These are phyloP conservation scores for Aureobasidium zeae DNA, from an alignment of 2,329 filamentous ascomycete genomes.

Conservation along the genomic window DNA sequence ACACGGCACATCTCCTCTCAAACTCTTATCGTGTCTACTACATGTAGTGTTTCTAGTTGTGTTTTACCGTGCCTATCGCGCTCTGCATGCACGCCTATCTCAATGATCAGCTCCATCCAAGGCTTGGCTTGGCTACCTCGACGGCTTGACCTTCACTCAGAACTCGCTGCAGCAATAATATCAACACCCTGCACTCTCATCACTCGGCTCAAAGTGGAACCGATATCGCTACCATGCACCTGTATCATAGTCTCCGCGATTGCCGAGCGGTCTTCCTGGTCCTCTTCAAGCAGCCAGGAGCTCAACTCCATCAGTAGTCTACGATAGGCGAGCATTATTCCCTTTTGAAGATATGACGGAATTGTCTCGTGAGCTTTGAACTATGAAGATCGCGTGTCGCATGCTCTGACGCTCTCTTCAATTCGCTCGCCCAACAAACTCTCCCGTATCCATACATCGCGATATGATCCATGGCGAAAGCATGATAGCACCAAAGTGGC, in stretches of 20 bases:
- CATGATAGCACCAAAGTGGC: not conserved
- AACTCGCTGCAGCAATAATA: not conserved
- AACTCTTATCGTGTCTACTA: too few species aligned
- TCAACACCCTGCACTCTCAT: not conserved
- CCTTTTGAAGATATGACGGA: slow-evolving; percentile 12
- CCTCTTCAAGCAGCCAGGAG: slow-evolving; percentile 10
- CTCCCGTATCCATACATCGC: not conserved
- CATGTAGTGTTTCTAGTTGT: too few species aligned
- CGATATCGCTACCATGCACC: slow-evolving; percentile 10
- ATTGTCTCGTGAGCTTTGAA: not conserved
- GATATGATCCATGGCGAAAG: slow-evolving; percentile 1
- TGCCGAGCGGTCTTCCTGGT: too few species aligned
- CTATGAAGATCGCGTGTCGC: not conserved
- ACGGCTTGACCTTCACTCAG: slow-evolving; percentile 7
- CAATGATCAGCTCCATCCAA: too few species aligned
- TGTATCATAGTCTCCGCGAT: too few species aligned
- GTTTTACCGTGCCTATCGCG: too few species aligned
- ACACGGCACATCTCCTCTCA: too few species aligned
- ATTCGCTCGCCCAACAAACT: slow-evolving; percentile 2
- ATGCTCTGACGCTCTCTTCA: too few species aligned
- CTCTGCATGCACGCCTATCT: too few species aligned
- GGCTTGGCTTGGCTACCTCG: too few species aligned
- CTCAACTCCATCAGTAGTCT: not conserved
- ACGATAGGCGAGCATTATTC: slow-evolving; percentile 3
- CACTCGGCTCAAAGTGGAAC: not conserved